Evolutionary conservation across 768 basidiomycete species (phyloP).

Genomic region (Xerocomellus chrysenteron): DNA sequence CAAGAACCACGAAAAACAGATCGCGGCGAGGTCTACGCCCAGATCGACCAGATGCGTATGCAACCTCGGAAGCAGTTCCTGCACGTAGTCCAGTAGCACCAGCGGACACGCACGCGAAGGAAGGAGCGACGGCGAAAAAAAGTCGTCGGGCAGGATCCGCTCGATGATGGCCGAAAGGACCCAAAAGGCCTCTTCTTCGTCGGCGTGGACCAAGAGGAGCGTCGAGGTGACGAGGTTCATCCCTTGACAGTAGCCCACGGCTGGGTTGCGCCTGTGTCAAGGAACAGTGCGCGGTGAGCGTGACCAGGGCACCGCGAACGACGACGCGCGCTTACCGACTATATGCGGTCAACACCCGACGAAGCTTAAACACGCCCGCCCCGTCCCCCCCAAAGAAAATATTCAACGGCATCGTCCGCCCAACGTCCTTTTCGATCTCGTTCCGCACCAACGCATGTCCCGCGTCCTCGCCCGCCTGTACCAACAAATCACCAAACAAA

Average conservation of each 20-base stretch:
- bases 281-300: neutral
- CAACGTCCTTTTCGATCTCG: constrained; percentile 97
- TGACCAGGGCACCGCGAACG: neutral
- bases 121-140: constrained; percentile 89
- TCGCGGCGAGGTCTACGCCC: constrained; percentile 87
- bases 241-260: constrained; percentile 92
- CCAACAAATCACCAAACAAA: constrained; percentile 81
- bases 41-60: constrained; percentile 73
- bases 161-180: constrained; percentile 87
- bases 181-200: constrained; percentile 99
- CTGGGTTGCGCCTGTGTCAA: constrained; percentile 74
- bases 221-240: constrained; percentile 98
- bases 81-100: constrained; percentile 85
- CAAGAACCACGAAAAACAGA: constrained; percentile 98
- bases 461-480: constrained; percentile 42
- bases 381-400: constrained; percentile 98
- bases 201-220: constrained; percentile 84
- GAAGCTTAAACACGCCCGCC: constrained; percentile 86
- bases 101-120: constrained; percentile 93
- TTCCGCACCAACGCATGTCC: constrained; percentile 48
- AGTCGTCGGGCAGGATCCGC: constrained; percentile 84
- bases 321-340: constrained; percentile 61
- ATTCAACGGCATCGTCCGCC: constrained; percentile 89
- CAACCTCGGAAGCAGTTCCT: constrained; percentile 72
- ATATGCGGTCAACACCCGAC: constrained; percentile 88